Evolutionary conservation across 495 filamentous ascomycete species (phyloP).

Genomic region (Penicillium verhagenii): DNA sequence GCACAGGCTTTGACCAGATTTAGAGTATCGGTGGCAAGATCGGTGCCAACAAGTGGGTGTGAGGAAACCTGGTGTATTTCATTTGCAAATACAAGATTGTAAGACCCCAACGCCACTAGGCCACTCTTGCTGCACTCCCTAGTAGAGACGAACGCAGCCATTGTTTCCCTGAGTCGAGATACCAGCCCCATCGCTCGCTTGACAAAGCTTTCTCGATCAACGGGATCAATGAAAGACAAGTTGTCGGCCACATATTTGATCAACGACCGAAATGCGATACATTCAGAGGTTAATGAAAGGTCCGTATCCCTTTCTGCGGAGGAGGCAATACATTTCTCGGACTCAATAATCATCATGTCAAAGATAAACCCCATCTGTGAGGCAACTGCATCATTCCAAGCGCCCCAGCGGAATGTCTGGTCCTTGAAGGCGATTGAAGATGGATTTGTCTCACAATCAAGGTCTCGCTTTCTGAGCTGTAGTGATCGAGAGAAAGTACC

Average conservation of each 20-base stretch:
- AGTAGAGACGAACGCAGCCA: conserved; percentile 23
- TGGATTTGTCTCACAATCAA: conserved; percentile 33
- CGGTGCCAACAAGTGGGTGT: conserved; percentile 32
- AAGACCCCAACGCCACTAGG: conserved; percentile 27
- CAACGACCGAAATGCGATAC: conserved; percentile 31
- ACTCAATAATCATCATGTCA: conserved; percentile 46
- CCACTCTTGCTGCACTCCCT: conserved; percentile 15
- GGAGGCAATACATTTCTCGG: conserved; percentile 16
- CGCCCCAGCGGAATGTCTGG: conserved; percentile 58
- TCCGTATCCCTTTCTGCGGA: conserved; percentile 1
- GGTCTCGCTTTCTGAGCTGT: conserved; percentile 26
- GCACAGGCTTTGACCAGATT: conserved; percentile 31
- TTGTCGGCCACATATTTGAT: conserved; percentile 49
- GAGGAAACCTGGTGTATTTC: conserved; percentile 42
- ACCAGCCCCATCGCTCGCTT: conserved; percentile 30
- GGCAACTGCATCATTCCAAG: conserved; percentile 67
- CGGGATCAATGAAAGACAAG: conserved; percentile 53
- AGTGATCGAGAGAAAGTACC: conserved; percentile 60
- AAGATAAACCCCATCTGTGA: conserved; percentile 63
- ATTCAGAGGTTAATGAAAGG: conserved; percentile 2
- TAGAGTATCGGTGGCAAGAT: conserved; percentile 21
- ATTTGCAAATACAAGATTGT: conserved; percentile 41
- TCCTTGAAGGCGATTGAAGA: conserved; percentile 47
- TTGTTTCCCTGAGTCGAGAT: conserved; percentile 25
- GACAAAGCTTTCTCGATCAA: conserved; percentile 45